A percentile compares a stretch with the other conserved stretches of the same genome.
Conservation (phyloP, 768 basidiomycete genomes). For the Phlegmacium glaucopus region DNA sequence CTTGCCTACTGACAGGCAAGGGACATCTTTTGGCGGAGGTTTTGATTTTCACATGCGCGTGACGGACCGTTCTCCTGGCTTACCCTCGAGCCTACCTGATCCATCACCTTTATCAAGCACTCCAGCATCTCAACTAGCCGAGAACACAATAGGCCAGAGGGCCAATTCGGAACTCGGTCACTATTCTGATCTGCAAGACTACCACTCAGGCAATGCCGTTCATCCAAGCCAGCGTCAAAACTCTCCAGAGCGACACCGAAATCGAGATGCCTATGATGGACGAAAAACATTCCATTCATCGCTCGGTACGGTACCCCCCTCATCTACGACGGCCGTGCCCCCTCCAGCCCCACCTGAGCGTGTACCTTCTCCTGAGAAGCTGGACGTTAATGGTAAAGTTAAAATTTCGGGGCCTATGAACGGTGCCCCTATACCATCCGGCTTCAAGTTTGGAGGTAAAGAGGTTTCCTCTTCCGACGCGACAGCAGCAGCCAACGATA, state of each 20-base stretch:
- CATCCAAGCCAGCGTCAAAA: constrained; percentile 37
- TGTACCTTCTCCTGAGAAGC: constrained; percentile 48
- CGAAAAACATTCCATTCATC: constrained; percentile 67
- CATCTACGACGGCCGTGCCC: constrained; percentile 39
- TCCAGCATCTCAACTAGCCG: constrained; percentile 38
- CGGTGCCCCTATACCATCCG: constrained; percentile 80
- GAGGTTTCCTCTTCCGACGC: constrained; percentile 45
- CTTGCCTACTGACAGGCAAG: constrained; percentile 42
- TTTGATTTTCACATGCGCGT: constrained; percentile 35
- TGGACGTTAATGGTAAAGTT: constrained; percentile 57
- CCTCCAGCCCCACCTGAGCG: constrained; percentile 43
- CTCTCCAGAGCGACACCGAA: constrained; percentile 54
- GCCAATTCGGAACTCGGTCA: constrained; percentile 83
- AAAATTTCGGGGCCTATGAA: constrained; percentile 91
- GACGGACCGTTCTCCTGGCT: constrained; percentile 36
- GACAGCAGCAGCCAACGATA: constrained; percentile 46
- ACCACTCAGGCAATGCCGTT: constrained; percentile 15
- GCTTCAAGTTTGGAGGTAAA: constrained; percentile 88
- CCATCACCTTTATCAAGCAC: constrained; percentile 62
- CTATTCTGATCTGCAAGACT: constrained; percentile 61
- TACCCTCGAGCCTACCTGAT: constrained; percentile 49
- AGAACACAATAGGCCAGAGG: constrained; percentile 44
- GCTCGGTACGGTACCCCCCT: constrained; percentile 44
- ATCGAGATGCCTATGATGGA: constrained; percentile 45
- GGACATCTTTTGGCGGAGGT: constrained; percentile 17